Evolutionary conservation across 495 filamentous ascomycete genomes (phyloP).

Genomic region (Daldinia concentrica): DNA sequence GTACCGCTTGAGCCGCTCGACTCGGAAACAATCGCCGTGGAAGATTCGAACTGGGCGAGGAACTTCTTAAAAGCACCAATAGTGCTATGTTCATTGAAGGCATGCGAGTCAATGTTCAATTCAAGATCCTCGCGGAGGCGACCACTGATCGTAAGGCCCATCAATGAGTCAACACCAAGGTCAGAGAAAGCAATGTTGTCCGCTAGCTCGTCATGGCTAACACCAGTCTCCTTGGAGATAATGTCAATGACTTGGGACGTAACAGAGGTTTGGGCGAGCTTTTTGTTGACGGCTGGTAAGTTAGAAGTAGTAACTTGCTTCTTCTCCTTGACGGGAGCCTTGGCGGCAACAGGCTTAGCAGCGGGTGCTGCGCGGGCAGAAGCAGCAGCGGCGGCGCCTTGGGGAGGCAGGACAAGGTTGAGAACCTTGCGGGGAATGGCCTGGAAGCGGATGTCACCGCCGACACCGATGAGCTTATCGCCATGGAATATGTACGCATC

Average conservation of each 20-base stretch:
- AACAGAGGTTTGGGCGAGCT: conserved; percentile 48
- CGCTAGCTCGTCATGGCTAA: conserved; percentile 67
- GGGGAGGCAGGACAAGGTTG: conserved; percentile 71
- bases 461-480: conserved; percentile 64
- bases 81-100: conserved; percentile 63
- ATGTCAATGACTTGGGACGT: conserved; percentile 65
- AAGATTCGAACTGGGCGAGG: conserved; percentile 58
- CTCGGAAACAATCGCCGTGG: conserved; percentile 43
- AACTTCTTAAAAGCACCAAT: conserved; percentile 69
- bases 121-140: conserved; percentile 66
- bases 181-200: conserved; percentile 64
- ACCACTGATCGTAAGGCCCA: conserved; percentile 63
- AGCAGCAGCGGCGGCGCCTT: conserved; percentile 51
- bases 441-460: conserved; percentile 69
- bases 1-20: conserved; percentile 45
- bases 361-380: conserved; percentile 50
- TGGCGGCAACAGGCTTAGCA: conserved; percentile 53
- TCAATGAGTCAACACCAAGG: conserved; percentile 69
- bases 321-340: conserved; percentile 54
- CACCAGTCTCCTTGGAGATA: conserved; percentile 72
- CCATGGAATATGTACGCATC: conserved; percentile 74
- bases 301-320: conserved; percentile 54
- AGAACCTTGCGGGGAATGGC: conserved; percentile 72
- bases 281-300: conserved; percentile 55
- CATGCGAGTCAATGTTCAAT: conserved; percentile 62